Evolutionary conservation across 495 filamentous ascomycete species (phyloP).

Genomic region (Podospora bellae-mahoneyi): DNA sequence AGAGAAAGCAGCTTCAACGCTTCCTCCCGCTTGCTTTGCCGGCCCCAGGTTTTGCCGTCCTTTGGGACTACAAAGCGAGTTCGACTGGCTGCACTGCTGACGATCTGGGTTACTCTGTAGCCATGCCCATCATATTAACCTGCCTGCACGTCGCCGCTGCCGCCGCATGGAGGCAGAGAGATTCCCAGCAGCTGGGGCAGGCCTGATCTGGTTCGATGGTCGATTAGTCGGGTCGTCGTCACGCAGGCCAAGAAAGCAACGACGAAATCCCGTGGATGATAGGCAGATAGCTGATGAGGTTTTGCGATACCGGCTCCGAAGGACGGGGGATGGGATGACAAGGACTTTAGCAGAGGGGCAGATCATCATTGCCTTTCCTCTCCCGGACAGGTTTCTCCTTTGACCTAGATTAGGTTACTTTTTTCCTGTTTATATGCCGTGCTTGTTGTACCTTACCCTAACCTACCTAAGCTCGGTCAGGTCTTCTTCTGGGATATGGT

Average conservation of each 20-base stretch:
- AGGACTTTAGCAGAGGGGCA: background rate
- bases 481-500: background rate
- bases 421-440: background rate
- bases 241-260: slow-evolving; percentile 3
- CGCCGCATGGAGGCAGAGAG: background rate
- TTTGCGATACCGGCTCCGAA: background rate
- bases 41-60: background rate
- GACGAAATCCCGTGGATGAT: background rate
- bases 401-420: background rate
- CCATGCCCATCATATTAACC: background rate
- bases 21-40: background rate
- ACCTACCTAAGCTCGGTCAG: background rate
- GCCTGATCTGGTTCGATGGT: background rate
- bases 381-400: background rate
- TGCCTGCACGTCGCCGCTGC: background rate
- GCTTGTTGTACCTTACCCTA: background rate
- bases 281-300: background rate
- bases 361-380: background rate
- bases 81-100: background rate
- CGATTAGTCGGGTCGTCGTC: background rate
- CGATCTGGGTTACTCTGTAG: background rate
- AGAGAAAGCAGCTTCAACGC: background rate
- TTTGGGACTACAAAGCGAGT: background rate
- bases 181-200: background rate
- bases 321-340: background rate